Evolutionary conservation across 2,329 filamentous ascomycete genomes (phyloP), one percentile per base, ranked within the genome.

Genomic region (Aspergillus udagawae): DNA sequence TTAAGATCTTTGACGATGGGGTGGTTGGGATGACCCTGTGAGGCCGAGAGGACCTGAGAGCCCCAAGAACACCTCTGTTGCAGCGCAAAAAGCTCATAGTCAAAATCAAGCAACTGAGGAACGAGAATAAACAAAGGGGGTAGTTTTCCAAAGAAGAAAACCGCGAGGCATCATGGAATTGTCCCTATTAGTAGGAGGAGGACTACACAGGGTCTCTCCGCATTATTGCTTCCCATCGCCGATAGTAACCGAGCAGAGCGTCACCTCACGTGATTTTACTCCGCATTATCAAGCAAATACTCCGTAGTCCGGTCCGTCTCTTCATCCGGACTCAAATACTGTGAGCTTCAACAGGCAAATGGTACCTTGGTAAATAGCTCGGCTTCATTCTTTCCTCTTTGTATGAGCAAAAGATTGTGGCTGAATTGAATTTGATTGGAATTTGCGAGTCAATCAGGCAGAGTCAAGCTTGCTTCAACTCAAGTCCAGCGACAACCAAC

Each of bases 41-140:
- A 61, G 63, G 64, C 64, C 64, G 64, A 54, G 56, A 63, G 48
- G 65, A 60, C 32, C 63, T 63, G 57, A 71, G 60, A 63, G 65
- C 63, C 54, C 64, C 58, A 59, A 64, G 61, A 53, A 75, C 56
- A 55, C 63, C 64, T 35, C 65, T 58, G 61, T 68, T 67, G 48
- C 65, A 68, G 54, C 69, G 70, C 57, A 73, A 57, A 54, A 70
- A 50, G 54, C 60, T 70, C 71, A 73, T 73, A 42, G 50, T 66
- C 20, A 42, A 55, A 32, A 45, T 5, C 29, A 21, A 48, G 49
- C 49, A 35, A 56, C 10, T 21, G 42, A 51, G n/a, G 35, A 42
- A 32, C 49, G 38, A 49, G 8, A 29, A 56, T 47, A 50, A 25
- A 49, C 21, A 28, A 49, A 55, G 48, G 35, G 7, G 32, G 28